Evolutionary conservation across 2,329 filamentous ascomycete species (phyloP).

Genomic region (Leptodontidium sp.): DNA sequence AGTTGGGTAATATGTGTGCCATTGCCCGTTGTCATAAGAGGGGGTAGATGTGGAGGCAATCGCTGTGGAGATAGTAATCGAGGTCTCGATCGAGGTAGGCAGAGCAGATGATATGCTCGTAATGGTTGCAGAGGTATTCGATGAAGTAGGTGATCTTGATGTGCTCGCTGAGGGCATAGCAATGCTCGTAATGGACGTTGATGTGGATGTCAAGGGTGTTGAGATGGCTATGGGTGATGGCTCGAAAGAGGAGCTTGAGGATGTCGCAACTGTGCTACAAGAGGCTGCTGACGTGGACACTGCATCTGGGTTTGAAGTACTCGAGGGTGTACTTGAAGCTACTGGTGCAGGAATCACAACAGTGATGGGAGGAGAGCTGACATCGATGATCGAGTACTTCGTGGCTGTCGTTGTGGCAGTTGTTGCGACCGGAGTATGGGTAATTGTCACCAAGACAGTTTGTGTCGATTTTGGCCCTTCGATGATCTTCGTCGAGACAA

Average conservation of each 20-base stretch:
- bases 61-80: constrained; percentile 24
- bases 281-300: constrained; percentile 2
- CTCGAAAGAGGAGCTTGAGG: constrained; percentile 2
- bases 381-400: constrained; percentile 44
- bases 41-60: constrained; percentile 22
- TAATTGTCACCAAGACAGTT: constrained; percentile 41
- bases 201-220: constrained; percentile 16
- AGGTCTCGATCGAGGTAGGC: constrained; percentile 25
- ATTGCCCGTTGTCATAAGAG: constrained; percentile 44
- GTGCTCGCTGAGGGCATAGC: constrained; percentile 24
- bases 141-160: constrained; percentile 18
- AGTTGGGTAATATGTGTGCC: constrained; percentile 44
- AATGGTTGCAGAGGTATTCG: constrained; percentile 24
- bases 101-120: background rate
- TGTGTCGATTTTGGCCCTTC: constrained; percentile 39
- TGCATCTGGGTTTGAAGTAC: background rate
- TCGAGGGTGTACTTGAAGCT: constrained; percentile 19
- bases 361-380: constrained; percentile 39
- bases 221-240: background rate
- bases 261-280: constrained; percentile 6
- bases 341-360: constrained; percentile 30
- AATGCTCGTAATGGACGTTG: background rate
- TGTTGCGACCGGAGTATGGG: constrained; percentile 30
- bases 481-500: constrained; percentile 40
- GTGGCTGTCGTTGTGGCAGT: constrained; percentile 38